Conservation (phyloP, 768 basidiomycete genomes). For the Xanthoconium stramineum region DNA sequence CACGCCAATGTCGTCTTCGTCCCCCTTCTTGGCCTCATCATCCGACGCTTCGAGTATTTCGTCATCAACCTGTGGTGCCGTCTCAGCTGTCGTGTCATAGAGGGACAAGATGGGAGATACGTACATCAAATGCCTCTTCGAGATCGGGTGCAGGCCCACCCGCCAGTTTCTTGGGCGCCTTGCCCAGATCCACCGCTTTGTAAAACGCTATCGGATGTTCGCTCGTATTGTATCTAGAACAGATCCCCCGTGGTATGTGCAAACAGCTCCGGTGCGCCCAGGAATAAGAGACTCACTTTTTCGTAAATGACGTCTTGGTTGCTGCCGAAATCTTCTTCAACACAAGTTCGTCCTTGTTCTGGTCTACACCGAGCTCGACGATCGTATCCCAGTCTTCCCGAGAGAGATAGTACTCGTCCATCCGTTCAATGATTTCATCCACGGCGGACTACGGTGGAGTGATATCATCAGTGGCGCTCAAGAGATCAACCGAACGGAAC, state of each 20-base stretch:
- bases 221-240: conserved; percentile 74
- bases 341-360: conserved; percentile 67
- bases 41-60: conserved; percentile 45
- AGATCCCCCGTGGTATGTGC: background rate
- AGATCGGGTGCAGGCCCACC: conserved; percentile 79
- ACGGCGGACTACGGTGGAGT: conserved; percentile 43
- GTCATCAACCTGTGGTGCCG: conserved; percentile 42
- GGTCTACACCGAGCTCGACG: conserved; percentile 87
- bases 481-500: conserved; percentile 33
- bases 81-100: background rate
- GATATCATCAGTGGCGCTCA: background rate
- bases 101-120: conserved; percentile 18
- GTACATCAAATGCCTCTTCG: conserved; percentile 86
- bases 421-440: conserved; percentile 75
- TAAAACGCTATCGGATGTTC: conserved; percentile 97
- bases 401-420: conserved; percentile 93
- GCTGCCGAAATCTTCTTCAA: conserved; percentile 81
- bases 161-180: conserved; percentile 75
- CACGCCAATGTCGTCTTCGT: conserved; percentile 42
- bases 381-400: conserved; percentile 98
- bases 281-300: conserved; percentile 51
- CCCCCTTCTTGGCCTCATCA: conserved; percentile 38
- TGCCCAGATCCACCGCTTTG: conserved; percentile 79
- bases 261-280: background rate
- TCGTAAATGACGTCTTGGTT: conserved; percentile 83